Evolutionary conservation across 2,329 filamentous ascomycete species (phyloP), one percentile per base, ranked within the genome.

Genomic region (Paecilomyces dactylethromorphus): DNA sequence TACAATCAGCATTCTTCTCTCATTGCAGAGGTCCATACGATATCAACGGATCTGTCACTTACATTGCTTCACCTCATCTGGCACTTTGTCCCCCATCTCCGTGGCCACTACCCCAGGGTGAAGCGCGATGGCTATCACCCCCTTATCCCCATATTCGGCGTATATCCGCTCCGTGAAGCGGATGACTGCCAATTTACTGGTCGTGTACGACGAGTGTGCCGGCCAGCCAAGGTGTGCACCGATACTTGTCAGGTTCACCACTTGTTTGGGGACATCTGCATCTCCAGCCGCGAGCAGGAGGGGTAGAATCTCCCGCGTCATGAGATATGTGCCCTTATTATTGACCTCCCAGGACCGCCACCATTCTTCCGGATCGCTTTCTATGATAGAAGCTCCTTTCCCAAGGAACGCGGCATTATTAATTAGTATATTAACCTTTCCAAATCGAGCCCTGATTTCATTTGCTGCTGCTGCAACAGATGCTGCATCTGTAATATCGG

Each of bases 81-180:
- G 74, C 58, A 76, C 62, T 33, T 66, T 67, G n/a, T 45, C 56
- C 3, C 62, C 63, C 59, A 78, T 58, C 10, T 79, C 72, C 3
- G 79, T 81, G n/a, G 63, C 57, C 5, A 77, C 66, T 1, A 69
- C 70, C 1, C 74, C 76, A 1, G 77, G 76, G 64, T 80, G 75
- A 0, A 81, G 56, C 1, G 69, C 66, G 54, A 76, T 77, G 4
- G 74, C 70, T 15, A 79, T 52, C 2, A 81, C 55, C 2, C 78
- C 78, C 61, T 80, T 39, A 52, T 73, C 63, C 2, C 64, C 71
- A 63, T 82, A 79, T 53, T 84, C 83, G 0, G 67, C 68, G 45
- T 74, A 71, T 8, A 82, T 61, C 61, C 77, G 80, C 64, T 85
- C 81, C 0, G 77, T 79, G 52, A 85, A 73, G 11, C 80, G 72